Evolutionary conservation across 805 yeast species (phyloP).

Genomic region (Saturnispora zaruensis): DNA sequence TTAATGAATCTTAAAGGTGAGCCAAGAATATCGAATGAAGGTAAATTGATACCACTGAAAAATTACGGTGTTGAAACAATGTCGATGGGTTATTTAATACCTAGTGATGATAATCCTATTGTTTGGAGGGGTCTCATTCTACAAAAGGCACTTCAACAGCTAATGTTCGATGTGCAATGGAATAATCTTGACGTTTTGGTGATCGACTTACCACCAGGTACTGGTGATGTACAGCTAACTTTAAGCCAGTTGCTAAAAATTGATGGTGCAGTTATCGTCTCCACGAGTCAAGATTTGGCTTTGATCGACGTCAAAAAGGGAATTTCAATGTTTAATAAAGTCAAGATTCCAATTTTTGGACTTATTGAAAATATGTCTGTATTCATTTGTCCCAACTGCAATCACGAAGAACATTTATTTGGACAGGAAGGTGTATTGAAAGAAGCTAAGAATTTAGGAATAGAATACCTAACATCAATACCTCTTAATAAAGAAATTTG

Average conservation of each 20-base stretch:
- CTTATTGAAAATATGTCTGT: constrained; percentile 79
- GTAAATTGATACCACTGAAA: constrained; percentile 54
- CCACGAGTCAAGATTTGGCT: constrained; percentile 84
- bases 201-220: constrained; percentile 86
- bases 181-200: constrained; percentile 54
- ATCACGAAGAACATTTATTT: constrained; percentile 65
- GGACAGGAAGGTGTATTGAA: constrained; percentile 54
- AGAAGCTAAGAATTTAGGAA: constrained; percentile 37
- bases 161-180: constrained; percentile 81
- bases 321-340: constrained; percentile 65
- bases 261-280: constrained; percentile 74
- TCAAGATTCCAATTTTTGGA: constrained; percentile 63
- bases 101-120: constrained; percentile 54
- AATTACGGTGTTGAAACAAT: constrained; percentile 75
- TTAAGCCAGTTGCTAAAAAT: constrained; percentile 70
- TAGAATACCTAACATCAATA: constrained; percentile 53
- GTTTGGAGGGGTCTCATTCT: constrained; percentile 87
- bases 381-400: constrained; percentile 67
- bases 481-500: constrained; percentile 61
- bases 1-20: constrained; percentile 61
- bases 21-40: constrained; percentile 45
- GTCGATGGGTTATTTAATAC: constrained; percentile 83
- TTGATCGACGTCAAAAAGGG: constrained; percentile 75
- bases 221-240: constrained; percentile 81
- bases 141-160: constrained; percentile 77